These are phyloP conservation scores for Xylaria hypoxylon DNA, from an alignment of 2,329 filamentous ascomycete species.

Conservation along the genomic window DNA sequence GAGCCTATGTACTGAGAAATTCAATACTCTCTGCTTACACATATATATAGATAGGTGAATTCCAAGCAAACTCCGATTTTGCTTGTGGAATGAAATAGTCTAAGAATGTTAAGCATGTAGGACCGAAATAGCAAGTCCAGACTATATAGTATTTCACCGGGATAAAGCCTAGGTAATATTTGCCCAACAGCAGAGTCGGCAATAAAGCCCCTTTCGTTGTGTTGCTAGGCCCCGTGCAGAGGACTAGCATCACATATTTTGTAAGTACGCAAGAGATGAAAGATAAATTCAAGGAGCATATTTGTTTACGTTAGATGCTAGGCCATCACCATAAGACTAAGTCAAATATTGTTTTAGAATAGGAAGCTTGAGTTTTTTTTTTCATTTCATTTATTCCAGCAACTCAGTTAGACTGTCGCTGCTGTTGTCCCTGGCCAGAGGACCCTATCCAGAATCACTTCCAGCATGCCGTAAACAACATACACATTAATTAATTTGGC, in stretches of 20 bases:
- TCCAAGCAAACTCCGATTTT: neutral
- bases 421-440: neutral
- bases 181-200: neutral
- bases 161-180: too few relatives aligned
- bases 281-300: neutral
- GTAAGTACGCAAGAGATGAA: neutral
- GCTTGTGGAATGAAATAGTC: neutral
- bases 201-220: neutral
- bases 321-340: too few relatives aligned
- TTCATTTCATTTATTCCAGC: neutral
- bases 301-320: neutral
- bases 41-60: neutral
- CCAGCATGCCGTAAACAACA: constrained; percentile 7
- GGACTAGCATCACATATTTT: neutral
- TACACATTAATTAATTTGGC: constrained; percentile 34
- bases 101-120: neutral
- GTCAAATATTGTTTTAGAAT: neutral
- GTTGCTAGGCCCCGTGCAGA: neutral
- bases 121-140: neutral
- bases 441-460: neutral
- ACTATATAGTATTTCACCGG: neutral
- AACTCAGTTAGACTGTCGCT: neutral
- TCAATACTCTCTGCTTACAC: too few relatives aligned
- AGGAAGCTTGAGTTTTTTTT: neutral
- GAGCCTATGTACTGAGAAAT: too few relatives aligned